phyloP scores from a whole-genome alignment of 495 filamentous ascomycete species.

The Aspergillus cavernicola region DNA sequence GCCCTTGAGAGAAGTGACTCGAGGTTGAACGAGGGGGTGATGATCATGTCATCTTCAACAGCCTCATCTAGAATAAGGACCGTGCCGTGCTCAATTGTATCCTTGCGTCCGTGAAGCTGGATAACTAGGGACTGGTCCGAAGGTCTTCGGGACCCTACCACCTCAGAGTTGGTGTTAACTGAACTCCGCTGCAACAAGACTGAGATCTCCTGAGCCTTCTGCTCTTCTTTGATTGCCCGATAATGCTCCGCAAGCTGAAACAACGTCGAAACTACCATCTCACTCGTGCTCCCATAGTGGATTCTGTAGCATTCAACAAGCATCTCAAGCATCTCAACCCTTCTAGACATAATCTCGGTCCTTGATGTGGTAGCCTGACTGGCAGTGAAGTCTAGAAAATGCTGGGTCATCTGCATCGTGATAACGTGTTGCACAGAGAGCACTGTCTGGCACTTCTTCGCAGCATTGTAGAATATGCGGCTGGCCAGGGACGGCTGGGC shows the following conservation, averaged over 20 bases:
- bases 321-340: constrained; percentile 27
- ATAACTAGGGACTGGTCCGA: constrained; percentile 20
- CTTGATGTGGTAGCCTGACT: constrained; percentile 24
- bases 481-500: not conserved
- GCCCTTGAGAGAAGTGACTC: constrained; percentile 14
- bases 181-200: constrained; percentile 3
- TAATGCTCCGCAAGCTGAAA: constrained; percentile 34
- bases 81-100: constrained; percentile 19
- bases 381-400: constrained; percentile 32
- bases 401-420: constrained; percentile 24
- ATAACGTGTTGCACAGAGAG: constrained; percentile 26
- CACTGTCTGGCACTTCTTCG: constrained; percentile 24
- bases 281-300: constrained; percentile 31
- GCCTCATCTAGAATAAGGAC: constrained; percentile 12
- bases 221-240: constrained; percentile 22
- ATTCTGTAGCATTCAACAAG: constrained; percentile 36
- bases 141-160: constrained; percentile 2
- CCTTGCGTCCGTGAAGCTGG: constrained; percentile 28
- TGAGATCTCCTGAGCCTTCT: constrained; percentile 17
- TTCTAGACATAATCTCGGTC: constrained; percentile 35
- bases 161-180: not conserved
- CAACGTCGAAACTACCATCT: constrained; percentile 26
- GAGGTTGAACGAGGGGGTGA: constrained; percentile 6
- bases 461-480: constrained; percentile 23
- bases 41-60: constrained; percentile 17